Percentiles rank a stretch among this genome's conserved stretches.
Conservation (phyloP, 345 rosid species). For the Populus nigra region DNA sequence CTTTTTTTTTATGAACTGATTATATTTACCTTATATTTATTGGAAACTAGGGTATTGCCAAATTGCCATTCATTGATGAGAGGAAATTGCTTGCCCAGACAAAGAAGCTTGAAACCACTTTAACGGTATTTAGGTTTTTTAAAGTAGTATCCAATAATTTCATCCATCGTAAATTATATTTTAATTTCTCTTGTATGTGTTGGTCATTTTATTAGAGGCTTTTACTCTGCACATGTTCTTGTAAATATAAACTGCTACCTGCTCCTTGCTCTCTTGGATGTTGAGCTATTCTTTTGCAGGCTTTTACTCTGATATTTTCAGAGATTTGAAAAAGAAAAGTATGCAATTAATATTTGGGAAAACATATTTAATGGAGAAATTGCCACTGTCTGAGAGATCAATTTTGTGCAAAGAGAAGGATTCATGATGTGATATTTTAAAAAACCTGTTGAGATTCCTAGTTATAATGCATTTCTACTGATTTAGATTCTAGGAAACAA, state of each 20-base stretch:
- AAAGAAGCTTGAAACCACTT: slow-evolving; percentile 68
- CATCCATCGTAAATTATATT: neutral
- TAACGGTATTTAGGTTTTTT: slow-evolving; percentile 59
- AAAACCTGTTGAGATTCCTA: neutral
- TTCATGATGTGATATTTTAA: neutral
- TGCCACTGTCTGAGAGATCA: neutral
- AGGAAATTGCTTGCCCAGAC: slow-evolving; percentile 71
- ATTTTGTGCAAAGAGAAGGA: neutral
- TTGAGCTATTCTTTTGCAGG: neutral
- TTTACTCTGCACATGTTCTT: neutral
- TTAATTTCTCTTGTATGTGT: neutral
- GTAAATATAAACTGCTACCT: neutral
- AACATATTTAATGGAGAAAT: neutral
- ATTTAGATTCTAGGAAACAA: neutral
- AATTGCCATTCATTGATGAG: slow-evolving; percentile 93
- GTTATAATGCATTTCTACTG: neutral
- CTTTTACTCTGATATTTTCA: neutral
- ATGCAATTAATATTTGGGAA: neutral
- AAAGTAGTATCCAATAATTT: neutral
- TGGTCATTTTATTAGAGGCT: neutral
- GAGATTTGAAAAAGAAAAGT: neutral
- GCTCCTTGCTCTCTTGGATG: neutral
- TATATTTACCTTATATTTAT: slow-evolving; percentile 13
- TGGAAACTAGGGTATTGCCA: slow-evolving; percentile 75
- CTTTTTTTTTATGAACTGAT: neutral